Percentiles rank a stretch among this genome's conserved stretches.
Evolutionary conservation across 1,284 basidiomycete species (phyloP).

Genomic region (Malassezia pachydermatis): DNA sequence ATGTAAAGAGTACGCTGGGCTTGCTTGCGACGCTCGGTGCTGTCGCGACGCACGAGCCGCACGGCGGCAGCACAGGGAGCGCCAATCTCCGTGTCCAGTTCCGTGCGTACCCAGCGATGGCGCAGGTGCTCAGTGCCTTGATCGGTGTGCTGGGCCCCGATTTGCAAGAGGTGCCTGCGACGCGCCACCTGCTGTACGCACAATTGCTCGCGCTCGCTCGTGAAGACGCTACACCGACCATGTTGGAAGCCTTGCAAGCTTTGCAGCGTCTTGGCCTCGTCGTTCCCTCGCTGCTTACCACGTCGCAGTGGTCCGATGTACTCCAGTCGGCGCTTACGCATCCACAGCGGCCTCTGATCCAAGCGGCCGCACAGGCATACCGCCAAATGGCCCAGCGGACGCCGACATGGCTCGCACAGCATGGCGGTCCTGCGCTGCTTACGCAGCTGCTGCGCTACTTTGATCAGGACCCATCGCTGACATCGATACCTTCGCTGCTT

Average conservation of each 20-base stretch:
- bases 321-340: constrained; percentile 48
- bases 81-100: constrained; percentile 81
- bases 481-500: constrained; percentile 85
- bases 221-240: constrained; percentile 66
- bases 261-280: constrained; percentile 96
- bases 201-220: constrained; percentile 73
- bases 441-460: constrained; percentile 89
- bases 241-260: constrained; percentile 75
- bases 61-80: constrained; percentile 68
- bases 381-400: constrained; percentile 97
- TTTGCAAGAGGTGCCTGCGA: constrained; percentile 71
- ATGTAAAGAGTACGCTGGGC: constrained; percentile 75
- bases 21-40: constrained; percentile 84
- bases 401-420: constrained; percentile 75
- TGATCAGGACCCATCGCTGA: constrained; percentile 85
- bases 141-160: constrained; percentile 92
- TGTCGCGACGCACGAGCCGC: constrained; percentile 81
- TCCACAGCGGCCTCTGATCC: constrained; percentile 50
- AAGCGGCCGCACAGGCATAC: constrained; percentile 84
- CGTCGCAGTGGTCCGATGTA: constrained; percentile 29
- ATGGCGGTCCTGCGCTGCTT: constrained; percentile 86
- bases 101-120: constrained; percentile 81
- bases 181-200: constrained; percentile 68
- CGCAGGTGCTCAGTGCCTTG: constrained; percentile 80
- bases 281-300: constrained; percentile 59